These are phyloP conservation scores for Mucor mucedo DNA, from an alignment of 371 early-diverging fungal genomes.

Conservation along the genomic window DNA sequence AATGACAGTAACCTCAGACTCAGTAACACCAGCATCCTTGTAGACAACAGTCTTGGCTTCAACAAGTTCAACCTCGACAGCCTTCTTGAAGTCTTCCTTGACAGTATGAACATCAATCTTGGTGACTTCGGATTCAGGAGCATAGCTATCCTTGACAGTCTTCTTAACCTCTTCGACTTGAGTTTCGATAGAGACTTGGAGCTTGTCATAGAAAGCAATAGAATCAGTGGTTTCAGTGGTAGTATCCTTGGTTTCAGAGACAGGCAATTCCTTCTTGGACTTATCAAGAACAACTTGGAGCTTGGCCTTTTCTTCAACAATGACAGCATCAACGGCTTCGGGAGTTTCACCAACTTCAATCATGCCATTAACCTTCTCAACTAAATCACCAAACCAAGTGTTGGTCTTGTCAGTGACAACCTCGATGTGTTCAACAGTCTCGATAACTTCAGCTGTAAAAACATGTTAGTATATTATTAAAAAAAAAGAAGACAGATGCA, in stretches of 20 bases:
- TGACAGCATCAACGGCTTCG: neutral
- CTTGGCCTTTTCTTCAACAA: constrained; percentile 12
- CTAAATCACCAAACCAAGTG: constrained; percentile 16
- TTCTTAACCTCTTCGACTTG: constrained; percentile 21
- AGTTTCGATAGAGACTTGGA: constrained; percentile 9
- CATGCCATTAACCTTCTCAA: constrained; percentile 14
- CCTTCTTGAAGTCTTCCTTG: constrained; percentile 16
- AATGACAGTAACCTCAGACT: too few relatives aligned
- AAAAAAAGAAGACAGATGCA: neutral
- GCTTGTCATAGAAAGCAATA: constrained; percentile 15
- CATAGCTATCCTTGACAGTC: constrained; percentile 17
- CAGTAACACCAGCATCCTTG: constrained; percentile 1
- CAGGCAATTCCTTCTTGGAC: constrained; percentile 2
- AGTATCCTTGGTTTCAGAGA: neutral
- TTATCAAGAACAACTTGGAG: constrained; percentile 11
- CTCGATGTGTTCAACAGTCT: neutral
- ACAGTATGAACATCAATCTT: constrained; percentile 9
- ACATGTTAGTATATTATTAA: neutral
- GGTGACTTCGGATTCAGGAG: neutral
- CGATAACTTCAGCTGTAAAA: neutral
- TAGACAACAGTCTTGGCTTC: constrained; percentile 20
- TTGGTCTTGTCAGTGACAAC: neutral
- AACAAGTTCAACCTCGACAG: neutral
- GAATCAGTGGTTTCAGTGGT: neutral
- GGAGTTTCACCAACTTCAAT: constrained; percentile 10